Percentiles rank a stretch among this genome's conserved stretches.
Conservation (phyloP, 2,329 filamentous ascomycete genomes). For the Ceratocystis lukuohia region DNA sequence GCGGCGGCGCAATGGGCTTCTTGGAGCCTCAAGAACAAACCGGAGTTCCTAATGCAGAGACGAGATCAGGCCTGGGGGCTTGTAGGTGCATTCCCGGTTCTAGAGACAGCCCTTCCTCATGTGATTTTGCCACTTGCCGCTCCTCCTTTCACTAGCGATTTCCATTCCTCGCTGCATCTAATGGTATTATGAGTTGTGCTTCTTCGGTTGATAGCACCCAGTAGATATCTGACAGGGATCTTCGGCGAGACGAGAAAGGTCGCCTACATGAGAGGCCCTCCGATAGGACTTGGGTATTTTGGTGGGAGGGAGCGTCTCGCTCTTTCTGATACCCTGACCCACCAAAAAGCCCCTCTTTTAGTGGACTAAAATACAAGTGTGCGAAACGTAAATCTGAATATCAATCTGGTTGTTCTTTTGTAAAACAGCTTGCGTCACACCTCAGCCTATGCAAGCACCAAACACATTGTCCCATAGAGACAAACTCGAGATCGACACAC, state of each 20-base stretch:
- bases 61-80: not conserved
- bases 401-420: not conserved
- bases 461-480: not conserved
- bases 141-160: not conserved
- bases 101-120: not conserved
- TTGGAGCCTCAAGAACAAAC: not conserved
- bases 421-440: constrained; percentile 4
- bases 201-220: not conserved
- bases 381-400: not conserved
- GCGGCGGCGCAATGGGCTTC: not conserved
- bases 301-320: not conserved
- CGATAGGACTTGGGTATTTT: not conserved
- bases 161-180: not conserved
- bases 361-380: not conserved
- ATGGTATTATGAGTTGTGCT: not conserved
- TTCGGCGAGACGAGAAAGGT: not conserved
- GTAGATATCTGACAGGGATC: not conserved
- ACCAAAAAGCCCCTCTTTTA: constrained; percentile 7
- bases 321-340: not conserved
- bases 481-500: not conserved
- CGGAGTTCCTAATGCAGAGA: not conserved
- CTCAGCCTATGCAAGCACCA: not conserved
- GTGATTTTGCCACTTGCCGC: not conserved
- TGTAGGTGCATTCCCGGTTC: not conserved
- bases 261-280: not conserved